Percentiles rank a stretch among this genome's conserved stretches.
Evolutionary conservation across 768 basidiomycete genomes (phyloP).

Genomic region (Stropharia rugosoannulata): DNA sequence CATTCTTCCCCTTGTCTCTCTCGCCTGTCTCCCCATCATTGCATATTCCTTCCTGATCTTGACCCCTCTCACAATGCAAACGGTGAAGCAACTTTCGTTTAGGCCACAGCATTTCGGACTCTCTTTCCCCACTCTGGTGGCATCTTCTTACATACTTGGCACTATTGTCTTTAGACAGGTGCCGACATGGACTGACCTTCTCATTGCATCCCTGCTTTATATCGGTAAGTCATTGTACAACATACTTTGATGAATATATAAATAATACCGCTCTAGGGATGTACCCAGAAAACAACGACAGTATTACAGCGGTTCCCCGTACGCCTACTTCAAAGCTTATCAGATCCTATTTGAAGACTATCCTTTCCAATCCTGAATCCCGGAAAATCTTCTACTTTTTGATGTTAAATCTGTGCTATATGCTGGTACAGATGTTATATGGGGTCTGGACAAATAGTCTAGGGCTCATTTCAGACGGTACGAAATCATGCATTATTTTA

Average conservation of each 20-base stretch:
- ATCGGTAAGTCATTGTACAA: constrained; percentile 44
- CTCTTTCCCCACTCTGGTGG: constrained; percentile 54
- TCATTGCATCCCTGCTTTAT: constrained; percentile 58
- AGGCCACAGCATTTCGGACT: constrained; percentile 55
- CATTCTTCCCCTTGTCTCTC: constrained; percentile 52
- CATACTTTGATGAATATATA: too few relatives aligned
- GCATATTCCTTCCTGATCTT: constrained; percentile 63
- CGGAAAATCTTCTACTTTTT: constrained; percentile 97
- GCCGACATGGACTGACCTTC: constrained; percentile 57
- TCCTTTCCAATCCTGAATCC: constrained; percentile 89
- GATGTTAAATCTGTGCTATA: constrained; percentile 90
- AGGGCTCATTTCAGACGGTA: constrained; percentile 96
- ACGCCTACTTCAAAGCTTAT: constrained; percentile 54
- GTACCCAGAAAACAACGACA: constrained; percentile 46
- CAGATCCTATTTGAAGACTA: constrained; percentile 81
- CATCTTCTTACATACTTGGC: constrained; percentile 54
- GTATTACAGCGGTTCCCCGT: constrained; percentile 40
- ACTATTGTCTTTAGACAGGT: constrained; percentile 61
- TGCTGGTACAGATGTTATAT: constrained; percentile 96
- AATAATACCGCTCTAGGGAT: constrained; percentile 37
- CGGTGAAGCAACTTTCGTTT: constrained; percentile 46
- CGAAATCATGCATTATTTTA: constrained; percentile 4
- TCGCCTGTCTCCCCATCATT: constrained; percentile 60
- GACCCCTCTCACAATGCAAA: constrained; percentile 48
- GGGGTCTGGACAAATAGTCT: constrained; percentile 98